A percentile compares a stretch with the other conserved stretches of the same genome.
Conservation (phyloP, 1,284 basidiomycete species). For the Anthracocystis setariae region DNA sequence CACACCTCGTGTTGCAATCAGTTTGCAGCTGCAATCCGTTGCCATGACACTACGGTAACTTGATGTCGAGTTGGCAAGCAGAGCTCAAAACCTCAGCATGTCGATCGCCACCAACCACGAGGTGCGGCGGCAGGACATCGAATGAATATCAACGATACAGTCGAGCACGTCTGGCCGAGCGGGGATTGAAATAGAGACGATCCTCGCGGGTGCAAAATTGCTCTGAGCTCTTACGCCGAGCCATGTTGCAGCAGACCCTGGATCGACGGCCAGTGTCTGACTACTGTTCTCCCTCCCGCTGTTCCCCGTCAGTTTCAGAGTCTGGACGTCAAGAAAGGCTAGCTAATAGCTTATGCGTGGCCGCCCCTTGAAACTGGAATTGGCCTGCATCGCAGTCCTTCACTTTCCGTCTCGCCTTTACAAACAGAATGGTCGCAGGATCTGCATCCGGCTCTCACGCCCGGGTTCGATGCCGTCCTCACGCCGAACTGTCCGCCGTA, state of each 20-base stretch:
- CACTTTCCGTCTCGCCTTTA: neutral
- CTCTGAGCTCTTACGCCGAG: neutral
- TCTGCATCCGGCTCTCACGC: neutral
- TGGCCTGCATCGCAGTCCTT: neutral
- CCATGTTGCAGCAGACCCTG: too few relatives aligned
- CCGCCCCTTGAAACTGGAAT: neutral
- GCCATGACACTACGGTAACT: neutral
- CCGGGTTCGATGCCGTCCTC: neutral
- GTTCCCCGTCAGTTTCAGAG: neutral
- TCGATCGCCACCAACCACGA: neutral
- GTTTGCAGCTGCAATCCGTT: too few relatives aligned
- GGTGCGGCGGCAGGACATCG: neutral
- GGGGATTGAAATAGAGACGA: neutral
- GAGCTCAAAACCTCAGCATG: neutral
- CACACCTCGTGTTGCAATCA: too few relatives aligned
- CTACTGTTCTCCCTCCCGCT: neutral
- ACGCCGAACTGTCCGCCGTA: too few relatives aligned
- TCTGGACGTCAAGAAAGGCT: neutral
- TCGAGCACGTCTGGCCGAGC: neutral
- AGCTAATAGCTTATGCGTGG: neutral
- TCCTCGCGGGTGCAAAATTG: neutral
- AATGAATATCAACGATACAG: too few relatives aligned
- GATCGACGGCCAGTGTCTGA: neutral
- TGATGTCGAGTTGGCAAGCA: neutral
- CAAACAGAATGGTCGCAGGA: conserved; percentile 1